Conservation (phyloP, 1,139 yeast species). For the Diutina siamensis region DNA sequence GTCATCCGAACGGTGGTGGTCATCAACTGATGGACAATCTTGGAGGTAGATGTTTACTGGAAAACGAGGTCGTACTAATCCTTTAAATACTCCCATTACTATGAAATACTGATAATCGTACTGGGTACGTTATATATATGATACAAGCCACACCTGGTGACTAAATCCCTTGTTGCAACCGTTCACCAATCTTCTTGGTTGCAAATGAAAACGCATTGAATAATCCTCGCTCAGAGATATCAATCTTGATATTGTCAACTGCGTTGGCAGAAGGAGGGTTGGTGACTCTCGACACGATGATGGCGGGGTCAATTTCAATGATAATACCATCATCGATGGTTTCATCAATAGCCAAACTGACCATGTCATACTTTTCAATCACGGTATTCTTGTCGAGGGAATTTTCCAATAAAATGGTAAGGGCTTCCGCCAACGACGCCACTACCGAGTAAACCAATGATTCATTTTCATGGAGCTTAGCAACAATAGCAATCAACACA, state of each 20-base stretch:
- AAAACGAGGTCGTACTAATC: no score
- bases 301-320: slow-evolving; percentile 78
- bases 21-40: no score
- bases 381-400: slow-evolving; percentile 72
- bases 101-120: no score
- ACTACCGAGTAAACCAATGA: slow-evolving; percentile 67
- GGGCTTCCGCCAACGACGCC: slow-evolving; percentile 67
- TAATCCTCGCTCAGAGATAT: slow-evolving; percentile 77
- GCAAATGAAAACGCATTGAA: slow-evolving; percentile 87
- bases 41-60: no score
- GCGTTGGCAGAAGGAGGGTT: slow-evolving; percentile 50
- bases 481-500: slow-evolving; percentile 58
- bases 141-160: slow-evolving; percentile 6
- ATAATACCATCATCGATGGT: slow-evolving; percentile 86
- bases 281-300: slow-evolving; percentile 83
- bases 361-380: slow-evolving; percentile 76
- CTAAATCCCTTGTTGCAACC: slow-evolving; percentile 66
- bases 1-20: no score
- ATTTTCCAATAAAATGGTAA: slow-evolving; percentile 64
- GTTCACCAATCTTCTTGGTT: slow-evolving; percentile 73
- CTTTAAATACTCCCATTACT: no score
- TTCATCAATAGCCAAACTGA: slow-evolving; percentile 81
- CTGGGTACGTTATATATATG: no score
- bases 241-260: slow-evolving; percentile 48
- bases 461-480: slow-evolving; percentile 76